These are phyloP conservation scores for Fusarium xyrophilum DNA, from an alignment of 2,329 filamentous ascomycete species.

Conservation along the genomic window DNA sequence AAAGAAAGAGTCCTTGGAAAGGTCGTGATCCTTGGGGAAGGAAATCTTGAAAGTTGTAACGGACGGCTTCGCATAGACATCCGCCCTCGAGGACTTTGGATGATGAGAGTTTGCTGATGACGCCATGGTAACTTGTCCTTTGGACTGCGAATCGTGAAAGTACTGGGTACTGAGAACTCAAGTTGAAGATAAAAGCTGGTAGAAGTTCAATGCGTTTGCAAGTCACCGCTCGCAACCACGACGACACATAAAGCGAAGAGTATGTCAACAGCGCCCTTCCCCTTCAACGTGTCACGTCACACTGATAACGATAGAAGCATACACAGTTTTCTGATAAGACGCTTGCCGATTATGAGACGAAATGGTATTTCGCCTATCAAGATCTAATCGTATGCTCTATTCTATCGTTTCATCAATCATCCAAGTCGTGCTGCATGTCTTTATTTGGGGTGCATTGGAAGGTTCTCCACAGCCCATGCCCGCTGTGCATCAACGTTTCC, in stretches of 20 bases:
- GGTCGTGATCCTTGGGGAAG: background rate
- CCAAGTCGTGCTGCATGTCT: rapidly evolving
- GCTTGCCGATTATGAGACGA: rapidly evolving
- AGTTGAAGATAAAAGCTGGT: rapidly evolving
- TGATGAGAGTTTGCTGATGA: background rate
- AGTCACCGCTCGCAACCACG: background rate
- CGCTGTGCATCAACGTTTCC: slow-evolving; percentile 15
- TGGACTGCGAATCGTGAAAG: rapidly evolving
- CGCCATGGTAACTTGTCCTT: background rate
- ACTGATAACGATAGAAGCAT: rapidly evolving
- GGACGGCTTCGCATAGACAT: slow-evolving; percentile 2
- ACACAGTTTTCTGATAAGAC: rapidly evolving
- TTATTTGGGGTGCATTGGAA: slow-evolving; percentile 9
- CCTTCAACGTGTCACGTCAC: background rate
- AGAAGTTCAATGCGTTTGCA: rapidly evolving
- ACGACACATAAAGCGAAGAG: background rate
- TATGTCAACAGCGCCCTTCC: background rate
- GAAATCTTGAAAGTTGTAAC: slow-evolving; percentile 5
- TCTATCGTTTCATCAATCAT: background rate
- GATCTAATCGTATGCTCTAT: background rate
- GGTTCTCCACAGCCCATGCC: slow-evolving; percentile 10
- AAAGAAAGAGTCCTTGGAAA: background rate
- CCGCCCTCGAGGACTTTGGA: background rate
- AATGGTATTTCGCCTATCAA: background rate
- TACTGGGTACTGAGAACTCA: rapidly evolving